Conservation (phyloP, 177 flowering plant species). For the Telopea speciosissima region DNA sequence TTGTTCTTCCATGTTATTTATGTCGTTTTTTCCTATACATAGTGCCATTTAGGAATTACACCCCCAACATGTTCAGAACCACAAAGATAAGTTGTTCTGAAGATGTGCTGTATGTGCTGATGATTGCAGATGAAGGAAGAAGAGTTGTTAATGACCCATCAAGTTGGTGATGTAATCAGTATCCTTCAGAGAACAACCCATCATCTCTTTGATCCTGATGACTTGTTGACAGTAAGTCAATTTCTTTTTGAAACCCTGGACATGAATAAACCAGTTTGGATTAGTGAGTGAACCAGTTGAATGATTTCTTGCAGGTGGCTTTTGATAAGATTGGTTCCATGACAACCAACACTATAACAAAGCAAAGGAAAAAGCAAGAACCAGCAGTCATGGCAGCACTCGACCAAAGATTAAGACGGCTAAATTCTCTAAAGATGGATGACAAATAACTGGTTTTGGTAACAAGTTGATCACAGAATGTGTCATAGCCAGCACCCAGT, state of each 20-base stretch:
- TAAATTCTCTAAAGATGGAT: constrained; percentile 47
- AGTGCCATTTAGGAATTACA: neutral
- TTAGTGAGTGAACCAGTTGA: too few relatives aligned
- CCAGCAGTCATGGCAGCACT: constrained; percentile 97
- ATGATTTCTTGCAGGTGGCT: constrained; percentile 61
- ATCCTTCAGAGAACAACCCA: constrained; percentile 76
- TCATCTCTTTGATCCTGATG: constrained; percentile 95
- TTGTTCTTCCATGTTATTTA: too few relatives aligned
- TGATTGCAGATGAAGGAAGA: constrained; percentile 87
- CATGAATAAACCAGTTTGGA: too few relatives aligned
- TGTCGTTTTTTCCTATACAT: neutral
- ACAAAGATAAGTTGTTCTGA: neutral
- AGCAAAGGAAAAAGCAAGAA: constrained; percentile 95
- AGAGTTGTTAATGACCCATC: constrained; percentile 67
- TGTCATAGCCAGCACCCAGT: neutral
- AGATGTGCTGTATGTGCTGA: neutral
- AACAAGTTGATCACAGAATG: constrained; percentile 1
- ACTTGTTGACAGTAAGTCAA: constrained; percentile 64
- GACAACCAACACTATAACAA: constrained; percentile 80
- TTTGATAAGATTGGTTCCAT: constrained; percentile 85
- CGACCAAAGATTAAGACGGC: constrained; percentile 70
- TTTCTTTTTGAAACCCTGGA: neutral
- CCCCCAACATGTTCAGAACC: neutral
- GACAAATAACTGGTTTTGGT: constrained; percentile 22
- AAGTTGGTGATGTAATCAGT: constrained; percentile 79